These are phyloP conservation scores for Solanum ahanhuiri DNA, from an alignment of 257 asterid species.

Conservation along the genomic window DNA sequence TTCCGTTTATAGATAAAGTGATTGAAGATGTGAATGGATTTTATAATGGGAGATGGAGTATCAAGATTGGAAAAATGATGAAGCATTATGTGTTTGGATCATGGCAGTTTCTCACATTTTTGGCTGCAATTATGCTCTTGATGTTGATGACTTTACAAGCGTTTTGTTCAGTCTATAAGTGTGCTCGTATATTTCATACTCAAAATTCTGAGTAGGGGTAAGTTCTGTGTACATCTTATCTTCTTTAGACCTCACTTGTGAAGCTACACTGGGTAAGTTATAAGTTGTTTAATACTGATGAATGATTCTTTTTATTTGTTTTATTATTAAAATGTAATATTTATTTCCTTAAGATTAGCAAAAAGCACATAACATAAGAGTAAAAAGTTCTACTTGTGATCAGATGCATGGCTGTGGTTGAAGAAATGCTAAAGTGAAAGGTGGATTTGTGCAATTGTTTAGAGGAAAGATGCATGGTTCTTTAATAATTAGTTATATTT, in stretches of 20 bases:
- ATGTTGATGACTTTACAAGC: conserved; percentile 18
- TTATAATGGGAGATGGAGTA: conserved; percentile 14
- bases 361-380: neutral
- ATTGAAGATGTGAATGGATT: conserved; percentile 21
- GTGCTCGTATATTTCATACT: conserved; percentile 9
- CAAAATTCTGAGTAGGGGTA: neutral
- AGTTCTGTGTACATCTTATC: neutral
- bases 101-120: conserved; percentile 17
- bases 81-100: conserved; percentile 15
- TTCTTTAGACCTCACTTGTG: neutral
- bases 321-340: neutral
- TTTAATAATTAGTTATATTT: neutral
- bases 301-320: neutral
- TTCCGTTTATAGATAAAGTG: conserved; percentile 16
- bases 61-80: conserved; percentile 2
- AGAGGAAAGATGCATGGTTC: neutral
- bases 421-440: neutral
- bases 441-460: neutral
- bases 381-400: neutral
- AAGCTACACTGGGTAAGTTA: neutral
- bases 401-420: neutral
- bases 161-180: conserved; percentile 17
- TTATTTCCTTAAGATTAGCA: neutral
- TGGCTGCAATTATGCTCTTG: conserved; percentile 10
- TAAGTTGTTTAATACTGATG: neutral